Evolutionary conservation across 139 green algal species (phyloP).

Genomic region (Picochlorum sp.): DNA sequence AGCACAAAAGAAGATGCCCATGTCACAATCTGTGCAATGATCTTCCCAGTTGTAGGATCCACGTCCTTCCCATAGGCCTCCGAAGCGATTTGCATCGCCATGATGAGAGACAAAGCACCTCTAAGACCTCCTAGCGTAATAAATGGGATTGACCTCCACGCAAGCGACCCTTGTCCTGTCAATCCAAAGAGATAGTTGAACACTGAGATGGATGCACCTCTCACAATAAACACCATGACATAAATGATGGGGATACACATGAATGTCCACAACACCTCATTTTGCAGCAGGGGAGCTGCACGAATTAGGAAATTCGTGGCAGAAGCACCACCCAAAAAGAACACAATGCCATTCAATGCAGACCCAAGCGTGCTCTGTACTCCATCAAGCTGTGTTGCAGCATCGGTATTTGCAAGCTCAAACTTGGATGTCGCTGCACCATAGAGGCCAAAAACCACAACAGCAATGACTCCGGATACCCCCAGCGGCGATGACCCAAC

Average conservation of each 20-base stretch:
- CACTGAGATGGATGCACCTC: constrained; percentile 24
- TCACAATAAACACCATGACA: constrained; percentile 40
- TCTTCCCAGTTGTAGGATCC: background rate
- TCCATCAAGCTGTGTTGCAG: constrained; percentile 19
- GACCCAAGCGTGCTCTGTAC: constrained; percentile 45
- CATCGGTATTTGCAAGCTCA: constrained; percentile 20
- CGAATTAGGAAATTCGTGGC: constrained; percentile 72
- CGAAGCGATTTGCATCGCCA: constrained; percentile 64
- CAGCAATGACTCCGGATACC: constrained; percentile 61
- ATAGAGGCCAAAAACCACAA: constrained; percentile 79
- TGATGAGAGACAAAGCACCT: constrained; percentile 58
- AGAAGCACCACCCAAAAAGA: constrained; percentile 72
- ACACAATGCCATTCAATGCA: constrained; percentile 62
- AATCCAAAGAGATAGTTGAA: constrained; percentile 28
- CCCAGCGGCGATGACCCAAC: constrained; percentile 41
- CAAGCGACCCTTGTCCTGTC: constrained; percentile 18
- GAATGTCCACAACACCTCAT: background rate
- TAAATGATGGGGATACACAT: constrained; percentile 38
- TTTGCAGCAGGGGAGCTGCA: background rate
- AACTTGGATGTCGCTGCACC: constrained; percentile 60
- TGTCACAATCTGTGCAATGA: constrained; percentile 48
- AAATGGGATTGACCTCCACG: constrained; percentile 52
- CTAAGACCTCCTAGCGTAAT: constrained; percentile 50
- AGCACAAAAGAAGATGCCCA: constrained; percentile 73
- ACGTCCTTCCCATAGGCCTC: constrained; percentile 17